Evolutionary conservation across 148 eudicot species (phyloP).

Genomic region (Heliamphora exappendiculata): DNA sequence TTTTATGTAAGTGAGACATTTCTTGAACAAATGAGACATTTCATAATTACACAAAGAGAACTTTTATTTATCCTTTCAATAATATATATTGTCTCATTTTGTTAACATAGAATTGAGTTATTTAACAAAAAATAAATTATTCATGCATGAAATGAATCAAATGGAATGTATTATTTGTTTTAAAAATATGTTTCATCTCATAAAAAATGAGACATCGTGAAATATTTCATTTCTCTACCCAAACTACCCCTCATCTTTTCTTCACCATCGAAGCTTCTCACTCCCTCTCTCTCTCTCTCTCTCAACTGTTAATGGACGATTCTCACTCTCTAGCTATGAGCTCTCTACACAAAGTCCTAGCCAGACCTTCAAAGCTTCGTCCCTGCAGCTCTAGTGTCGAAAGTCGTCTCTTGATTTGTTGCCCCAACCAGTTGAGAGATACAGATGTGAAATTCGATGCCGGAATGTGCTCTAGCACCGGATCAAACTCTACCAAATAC

Average conservation of each 20-base stretch:
- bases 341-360: neutral
- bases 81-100: no score
- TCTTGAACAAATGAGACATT: no score
- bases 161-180: no score
- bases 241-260: neutral
- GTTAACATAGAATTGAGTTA: no score
- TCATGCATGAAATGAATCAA: no score
- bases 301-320: conserved; percentile 12
- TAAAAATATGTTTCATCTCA: no score
- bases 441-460: conserved; percentile 15
- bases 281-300: neutral
- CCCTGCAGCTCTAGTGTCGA: neutral
- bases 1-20: no score
- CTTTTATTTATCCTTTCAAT: no score
- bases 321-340: neutral
- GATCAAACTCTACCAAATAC: conserved; percentile 41
- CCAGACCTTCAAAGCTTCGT: conserved; percentile 4
- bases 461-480: conserved; percentile 14
- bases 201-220: no score
- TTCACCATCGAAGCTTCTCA: neutral
- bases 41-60: no score
- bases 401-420: neutral
- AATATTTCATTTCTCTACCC: no score
- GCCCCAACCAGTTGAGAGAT: neutral
- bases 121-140: no score